Base-by-base conservation (phyloP, 139 green algal species). In the Chlorella vulgaris region DNA sequence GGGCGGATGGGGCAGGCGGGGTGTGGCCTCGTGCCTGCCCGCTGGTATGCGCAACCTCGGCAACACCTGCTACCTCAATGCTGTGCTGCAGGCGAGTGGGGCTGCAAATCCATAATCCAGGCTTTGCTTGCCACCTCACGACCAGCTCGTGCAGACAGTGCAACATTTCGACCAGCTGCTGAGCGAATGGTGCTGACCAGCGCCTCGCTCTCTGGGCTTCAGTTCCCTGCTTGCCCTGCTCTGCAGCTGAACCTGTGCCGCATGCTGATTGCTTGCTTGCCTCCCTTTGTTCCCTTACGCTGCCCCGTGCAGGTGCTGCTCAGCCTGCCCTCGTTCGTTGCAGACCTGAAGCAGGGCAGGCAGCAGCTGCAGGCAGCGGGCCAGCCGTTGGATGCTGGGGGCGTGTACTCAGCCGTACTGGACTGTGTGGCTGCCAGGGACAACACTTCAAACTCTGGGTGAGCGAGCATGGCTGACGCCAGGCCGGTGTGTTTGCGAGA, bases 11-110 rank as follows among this genome's bases (percentile, higher is more conserved):
- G 31, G 29, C 69, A 2, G 29, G 39, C 38, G 74, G 38, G 33
- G 70, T 29, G 73, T 35, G 22, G 43, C 31, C 15, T 38, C 61
- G 7, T 31, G 35, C 15, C 33, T 62, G 40, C 83, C 67, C 0
- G 63, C 40, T 28, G 95, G 95, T 3, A 83, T 98, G 24, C 91
- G 91, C 80, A 98, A 98, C 88, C 85, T 98, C 40, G 95, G 95
- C 80, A 98, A 98, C 89, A 98, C 95, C 2, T 98, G 95, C 90
- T 98, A 98, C 88, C 94, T 98, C 89, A 98, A 95, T 87, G 93
- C 90, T 53, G 89, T 97, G 24, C 84, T 98, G 70, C 92, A 98
- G 92, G 91, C 47, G 47, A 55, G 15, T 15, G 15, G 47, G 47
- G 15, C 47, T 24, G 10, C 13, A 55, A 10, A 24, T 55, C 13